Percentiles rank a stretch among this genome's conserved stretches.
phyloP scores from a whole-genome alignment of 371 early-diverging fungal species.

The Globomyces sp. region DNA sequence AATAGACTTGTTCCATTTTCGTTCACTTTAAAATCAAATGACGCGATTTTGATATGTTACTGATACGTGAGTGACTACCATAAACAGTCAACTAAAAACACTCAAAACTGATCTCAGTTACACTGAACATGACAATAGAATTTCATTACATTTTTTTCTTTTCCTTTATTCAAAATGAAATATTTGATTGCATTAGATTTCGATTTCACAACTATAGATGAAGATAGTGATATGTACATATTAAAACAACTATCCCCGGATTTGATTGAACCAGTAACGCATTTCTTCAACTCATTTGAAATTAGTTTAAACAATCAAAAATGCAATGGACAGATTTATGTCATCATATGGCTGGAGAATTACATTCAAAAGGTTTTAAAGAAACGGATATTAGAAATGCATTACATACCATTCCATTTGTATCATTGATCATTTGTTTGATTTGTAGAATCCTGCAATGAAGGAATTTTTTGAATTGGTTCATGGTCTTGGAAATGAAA shows the following conservation, averaged over 20 bases:
- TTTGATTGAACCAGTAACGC: constrained; percentile 1
- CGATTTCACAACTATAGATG: constrained; percentile 16
- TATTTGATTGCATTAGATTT: constrained; percentile 15
- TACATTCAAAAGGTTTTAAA: constrained; percentile 55
- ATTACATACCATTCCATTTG: constrained; percentile 60
- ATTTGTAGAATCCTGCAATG: constrained; percentile 48
- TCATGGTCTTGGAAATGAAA: constrained; percentile 50
- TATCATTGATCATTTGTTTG: constrained; percentile 33
- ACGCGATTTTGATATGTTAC: too few relatives aligned
- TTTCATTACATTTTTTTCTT: too few relatives aligned
- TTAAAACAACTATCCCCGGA: not conserved
- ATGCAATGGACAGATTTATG: constrained; percentile 16
- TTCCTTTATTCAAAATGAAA: not conserved
- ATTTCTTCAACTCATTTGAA: not conserved
- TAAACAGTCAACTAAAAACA: too few relatives aligned
- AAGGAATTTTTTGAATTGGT: constrained; percentile 43
- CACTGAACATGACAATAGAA: too few relatives aligned
- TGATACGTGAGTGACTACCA: too few relatives aligned
- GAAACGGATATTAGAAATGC: constrained; percentile 49
- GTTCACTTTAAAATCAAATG: too few relatives aligned
- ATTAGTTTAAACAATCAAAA: not conserved
- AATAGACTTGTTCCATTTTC: too few relatives aligned
- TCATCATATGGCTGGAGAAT: constrained; percentile 44
- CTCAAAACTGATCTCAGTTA: too few relatives aligned
- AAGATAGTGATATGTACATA: constrained; percentile 16